Evolutionary conservation across 108 stramenopile species (phyloP).

Genomic region (Cyclotella sp.): DNA sequence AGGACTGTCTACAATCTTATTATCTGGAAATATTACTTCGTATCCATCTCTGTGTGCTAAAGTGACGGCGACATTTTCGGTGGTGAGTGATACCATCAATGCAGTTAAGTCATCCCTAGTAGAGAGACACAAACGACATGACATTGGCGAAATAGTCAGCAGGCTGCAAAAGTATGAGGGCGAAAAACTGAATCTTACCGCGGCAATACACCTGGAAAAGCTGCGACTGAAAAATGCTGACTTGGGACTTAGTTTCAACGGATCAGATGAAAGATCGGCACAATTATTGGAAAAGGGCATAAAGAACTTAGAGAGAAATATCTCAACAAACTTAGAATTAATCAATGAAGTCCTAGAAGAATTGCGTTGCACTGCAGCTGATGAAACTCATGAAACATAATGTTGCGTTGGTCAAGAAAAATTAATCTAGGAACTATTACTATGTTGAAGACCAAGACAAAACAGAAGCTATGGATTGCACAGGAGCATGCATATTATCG

Average conservation of each 20-base stretch:
- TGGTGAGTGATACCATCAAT: constrained; percentile 79
- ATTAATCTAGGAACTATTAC: too few relatives aligned
- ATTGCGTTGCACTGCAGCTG: constrained; percentile 65
- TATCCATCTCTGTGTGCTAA: constrained; percentile 72
- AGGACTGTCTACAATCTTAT: constrained; percentile 62
- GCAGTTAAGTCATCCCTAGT: constrained; percentile 38
- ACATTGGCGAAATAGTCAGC: constrained; percentile 23
- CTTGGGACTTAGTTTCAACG: constrained; percentile 16
- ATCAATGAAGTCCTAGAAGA: constrained; percentile 86
- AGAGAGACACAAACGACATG: constrained; percentile 34
- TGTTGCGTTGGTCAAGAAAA: too few relatives aligned
- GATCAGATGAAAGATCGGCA: constrained; percentile 38
- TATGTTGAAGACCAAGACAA: too few relatives aligned
- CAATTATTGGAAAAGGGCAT: constrained; percentile 60
- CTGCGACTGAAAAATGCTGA: constrained; percentile 58
- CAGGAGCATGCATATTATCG: too few relatives aligned
- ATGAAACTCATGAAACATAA: constrained; percentile 2
- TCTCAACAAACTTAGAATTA: constrained; percentile 46
- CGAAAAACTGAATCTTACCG: constrained; percentile 83
- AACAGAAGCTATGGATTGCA: too few relatives aligned
- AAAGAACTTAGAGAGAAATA: constrained; percentile 49
- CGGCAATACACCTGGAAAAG: constrained; percentile 82
- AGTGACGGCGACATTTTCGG: constrained; percentile 81
- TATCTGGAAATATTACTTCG: constrained; percentile 63
- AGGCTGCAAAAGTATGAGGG: constrained; percentile 73